Conservation (phyloP, 441 rosid species). For the Pelargonium citronellum region DNA sequence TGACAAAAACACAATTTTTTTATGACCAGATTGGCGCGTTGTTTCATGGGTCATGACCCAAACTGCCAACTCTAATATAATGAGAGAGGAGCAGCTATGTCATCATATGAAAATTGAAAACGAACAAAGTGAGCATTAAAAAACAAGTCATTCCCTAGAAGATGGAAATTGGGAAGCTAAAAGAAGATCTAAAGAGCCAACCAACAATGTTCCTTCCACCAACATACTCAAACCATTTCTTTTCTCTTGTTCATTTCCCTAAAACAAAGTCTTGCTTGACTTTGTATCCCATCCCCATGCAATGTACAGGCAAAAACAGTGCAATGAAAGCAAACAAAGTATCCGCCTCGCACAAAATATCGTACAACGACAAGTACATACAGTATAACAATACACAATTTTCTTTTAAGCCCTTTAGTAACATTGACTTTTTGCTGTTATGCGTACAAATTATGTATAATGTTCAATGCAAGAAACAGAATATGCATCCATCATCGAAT, state of each 20-base stretch:
- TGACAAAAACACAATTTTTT: too few relatives aligned
- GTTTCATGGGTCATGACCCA: too few relatives aligned
- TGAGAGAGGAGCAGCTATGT: too few relatives aligned
- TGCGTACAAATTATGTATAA: background rate
- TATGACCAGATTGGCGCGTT: too few relatives aligned
- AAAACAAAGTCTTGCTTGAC: background rate
- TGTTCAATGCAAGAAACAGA: background rate
- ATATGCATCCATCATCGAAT: background rate
- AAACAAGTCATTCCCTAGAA: too few relatives aligned
- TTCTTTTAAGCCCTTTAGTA: too few relatives aligned
- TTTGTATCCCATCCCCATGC: background rate
- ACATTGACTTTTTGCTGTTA: background rate
- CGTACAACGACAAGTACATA: background rate
- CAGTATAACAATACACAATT: background rate
- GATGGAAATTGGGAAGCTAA: too few relatives aligned
- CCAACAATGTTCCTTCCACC: background rate
- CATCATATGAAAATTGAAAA: too few relatives aligned
- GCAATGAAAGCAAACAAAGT: background rate
- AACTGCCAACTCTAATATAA: too few relatives aligned
- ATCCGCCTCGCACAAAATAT: background rate
- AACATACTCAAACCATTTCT: background rate
- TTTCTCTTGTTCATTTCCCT: background rate
- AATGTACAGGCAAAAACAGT: background rate
- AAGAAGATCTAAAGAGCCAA: too few relatives aligned
- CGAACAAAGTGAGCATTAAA: too few relatives aligned